Conservation (phyloP, 768 basidiomycete species). For the Naganishia vishniacii region DNA sequence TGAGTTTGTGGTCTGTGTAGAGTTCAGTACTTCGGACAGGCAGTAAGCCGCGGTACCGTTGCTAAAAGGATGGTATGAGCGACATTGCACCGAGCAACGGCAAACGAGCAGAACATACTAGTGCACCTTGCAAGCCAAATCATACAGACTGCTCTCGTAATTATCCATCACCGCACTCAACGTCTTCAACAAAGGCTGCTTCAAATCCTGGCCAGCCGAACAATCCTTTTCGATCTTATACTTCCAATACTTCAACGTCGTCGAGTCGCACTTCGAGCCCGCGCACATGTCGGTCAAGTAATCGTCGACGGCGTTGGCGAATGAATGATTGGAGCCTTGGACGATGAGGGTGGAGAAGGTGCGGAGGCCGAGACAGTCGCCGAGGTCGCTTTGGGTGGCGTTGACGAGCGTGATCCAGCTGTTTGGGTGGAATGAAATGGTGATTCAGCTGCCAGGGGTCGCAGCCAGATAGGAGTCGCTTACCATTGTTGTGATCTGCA, state of each 20-base stretch:
- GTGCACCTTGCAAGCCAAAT: constrained; percentile 42
- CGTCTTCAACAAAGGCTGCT: constrained; percentile 32
- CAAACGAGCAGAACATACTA: constrained; percentile 34
- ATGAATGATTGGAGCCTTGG: constrained; percentile 30
- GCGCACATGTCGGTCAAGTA: constrained; percentile 38
- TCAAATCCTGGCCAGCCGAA: constrained; percentile 3
- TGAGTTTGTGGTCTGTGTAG: constrained; percentile 33
- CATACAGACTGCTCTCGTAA: constrained; percentile 38
- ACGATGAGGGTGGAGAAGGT: constrained; percentile 36
- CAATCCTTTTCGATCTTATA: constrained; percentile 32
- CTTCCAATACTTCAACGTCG: constrained; percentile 32
- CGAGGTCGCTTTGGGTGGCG: constrained; percentile 45
- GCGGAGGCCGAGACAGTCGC: constrained; percentile 38
- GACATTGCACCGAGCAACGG: neutral
- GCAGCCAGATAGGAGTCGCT: too few species aligned
- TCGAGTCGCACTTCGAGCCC: constrained; percentile 29
- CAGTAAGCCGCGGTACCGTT: constrained; percentile 42
- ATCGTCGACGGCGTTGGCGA: constrained; percentile 35
- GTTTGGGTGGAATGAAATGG: too few species aligned
- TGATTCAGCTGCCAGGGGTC: too few species aligned
- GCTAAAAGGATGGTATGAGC: constrained; percentile 25
- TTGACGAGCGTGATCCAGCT: constrained; percentile 44
- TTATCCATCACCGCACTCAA: constrained; percentile 33
- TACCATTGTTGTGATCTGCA: constrained; percentile 19
- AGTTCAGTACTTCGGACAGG: constrained; percentile 34